Percentiles rank a stretch among this genome's conserved stretches.
Evolutionary conservation across 2,329 filamentous ascomycete species (phyloP).

Genomic region (Pseudogymnoascus sp.): DNA sequence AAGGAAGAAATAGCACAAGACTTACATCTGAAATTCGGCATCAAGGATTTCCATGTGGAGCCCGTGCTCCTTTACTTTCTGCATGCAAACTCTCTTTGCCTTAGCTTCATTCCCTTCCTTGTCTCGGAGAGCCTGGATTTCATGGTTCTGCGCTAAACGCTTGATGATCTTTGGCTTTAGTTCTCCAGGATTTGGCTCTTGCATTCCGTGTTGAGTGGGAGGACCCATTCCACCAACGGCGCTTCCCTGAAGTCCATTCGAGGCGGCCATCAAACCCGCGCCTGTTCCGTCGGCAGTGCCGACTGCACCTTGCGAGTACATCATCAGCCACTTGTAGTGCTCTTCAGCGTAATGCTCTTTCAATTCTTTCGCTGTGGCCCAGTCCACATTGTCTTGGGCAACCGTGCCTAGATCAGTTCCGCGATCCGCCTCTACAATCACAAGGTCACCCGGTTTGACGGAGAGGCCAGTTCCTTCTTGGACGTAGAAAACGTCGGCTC

Average conservation of each 20-base stretch:
- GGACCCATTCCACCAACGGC: constrained; percentile 72
- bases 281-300: constrained; percentile 51
- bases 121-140: constrained; percentile 79
- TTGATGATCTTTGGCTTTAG: constrained; percentile 96
- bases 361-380: constrained; percentile 76
- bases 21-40: constrained; percentile 96
- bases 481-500: constrained; percentile 94
- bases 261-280: constrained; percentile 53
- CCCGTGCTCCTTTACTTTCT: constrained; percentile 90
- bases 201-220: constrained; percentile 61
- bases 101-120: constrained; percentile 98
- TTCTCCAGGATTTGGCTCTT: constrained; percentile 63
- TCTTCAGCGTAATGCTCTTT: constrained; percentile 91
- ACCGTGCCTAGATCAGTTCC: constrained; percentile 94
- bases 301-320: constrained; percentile 80
- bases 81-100: constrained; percentile 91
- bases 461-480: constrained; percentile 90
- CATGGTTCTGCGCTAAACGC: constrained; percentile 81
- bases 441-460: constrained; percentile 83
- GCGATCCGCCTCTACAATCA: constrained; percentile 95
- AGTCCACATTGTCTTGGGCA: constrained; percentile 76
- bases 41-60: constrained; percentile 98
- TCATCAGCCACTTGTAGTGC: constrained; percentile 97
- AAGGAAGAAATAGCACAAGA: constrained; percentile 20
- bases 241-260: constrained; percentile 57